These are phyloP conservation scores for Trichoderma sp. DNA, from an alignment of 2,329 filamentous ascomycete genomes.

Conservation along the genomic window DNA sequence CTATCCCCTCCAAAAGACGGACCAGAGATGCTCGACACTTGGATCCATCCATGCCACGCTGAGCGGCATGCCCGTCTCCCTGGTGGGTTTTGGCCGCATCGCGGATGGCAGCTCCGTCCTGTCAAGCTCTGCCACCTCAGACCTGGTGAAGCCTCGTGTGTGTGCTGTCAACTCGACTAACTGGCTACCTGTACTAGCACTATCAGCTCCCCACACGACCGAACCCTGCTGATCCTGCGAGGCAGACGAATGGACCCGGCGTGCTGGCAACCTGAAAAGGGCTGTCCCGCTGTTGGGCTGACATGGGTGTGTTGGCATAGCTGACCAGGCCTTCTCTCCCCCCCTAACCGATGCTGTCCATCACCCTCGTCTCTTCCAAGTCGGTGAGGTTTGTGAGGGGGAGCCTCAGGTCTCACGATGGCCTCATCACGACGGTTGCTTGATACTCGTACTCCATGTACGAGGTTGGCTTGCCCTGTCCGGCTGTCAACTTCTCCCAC, in stretches of 20 bases:
- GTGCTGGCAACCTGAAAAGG: conserved; percentile 20
- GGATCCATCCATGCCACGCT: conserved; percentile 15
- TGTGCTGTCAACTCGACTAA: conserved; percentile 13
- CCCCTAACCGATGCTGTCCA: not conserved
- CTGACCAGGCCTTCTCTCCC: not conserved
- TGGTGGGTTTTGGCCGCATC: conserved; percentile 10
- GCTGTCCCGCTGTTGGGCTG: conserved; percentile 19
- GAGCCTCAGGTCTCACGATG: conserved; percentile 14
- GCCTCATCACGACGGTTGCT: conserved; percentile 4
- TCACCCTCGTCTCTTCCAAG: conserved; percentile 1
- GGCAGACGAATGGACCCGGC: conserved; percentile 20
- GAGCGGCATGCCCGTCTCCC: conserved; percentile 11
- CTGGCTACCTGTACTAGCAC: conserved; percentile 1
- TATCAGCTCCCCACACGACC: conserved; percentile 15
- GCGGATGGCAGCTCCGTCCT: conserved; percentile 5
- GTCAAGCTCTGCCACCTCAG: conserved; percentile 18
- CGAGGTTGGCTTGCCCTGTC: not conserved
- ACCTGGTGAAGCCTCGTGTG: not conserved
- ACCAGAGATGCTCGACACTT: conserved; percentile 1
- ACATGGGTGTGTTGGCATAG: conserved; percentile 20
- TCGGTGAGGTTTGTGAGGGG: conserved; percentile 13
- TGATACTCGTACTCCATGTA: not conserved
- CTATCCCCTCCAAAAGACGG: not conserved
- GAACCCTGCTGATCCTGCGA: conserved; percentile 21
- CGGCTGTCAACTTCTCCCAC: not conserved